Evolutionary conservation across 139 green algal genomes (phyloP).

Genomic region (Volvox reticuliferus): DNA sequence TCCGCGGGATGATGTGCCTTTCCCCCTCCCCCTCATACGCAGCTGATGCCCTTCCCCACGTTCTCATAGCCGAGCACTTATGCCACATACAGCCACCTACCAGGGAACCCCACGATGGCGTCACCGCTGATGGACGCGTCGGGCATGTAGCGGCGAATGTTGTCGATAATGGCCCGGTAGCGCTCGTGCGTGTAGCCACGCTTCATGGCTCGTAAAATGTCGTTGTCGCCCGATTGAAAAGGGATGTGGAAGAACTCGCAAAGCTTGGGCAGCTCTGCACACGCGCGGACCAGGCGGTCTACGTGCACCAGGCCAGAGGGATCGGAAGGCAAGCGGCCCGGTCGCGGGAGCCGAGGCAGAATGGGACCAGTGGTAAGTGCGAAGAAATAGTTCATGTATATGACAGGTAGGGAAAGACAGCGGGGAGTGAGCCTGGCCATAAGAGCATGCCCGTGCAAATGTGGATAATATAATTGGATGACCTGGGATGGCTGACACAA

Average conservation of each 20-base stretch:
- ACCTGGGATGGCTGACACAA: too few species aligned
- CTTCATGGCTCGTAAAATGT: slow-evolving; percentile 92
- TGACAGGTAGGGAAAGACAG: too few species aligned
- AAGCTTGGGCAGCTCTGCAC: slow-evolving; percentile 94
- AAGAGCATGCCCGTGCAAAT: too few species aligned
- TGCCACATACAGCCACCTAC: slow-evolving; percentile 23
- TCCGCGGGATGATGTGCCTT: too few species aligned
- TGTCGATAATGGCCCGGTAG: slow-evolving; percentile 88
- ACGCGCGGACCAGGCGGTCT: slow-evolving; percentile 91
- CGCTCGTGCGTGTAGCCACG: slow-evolving; percentile 91
- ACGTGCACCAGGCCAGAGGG: slow-evolving; percentile 58
- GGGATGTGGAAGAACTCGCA: slow-evolving; percentile 99
- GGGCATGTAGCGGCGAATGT: slow-evolving; percentile 95
- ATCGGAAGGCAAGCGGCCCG: not conserved
- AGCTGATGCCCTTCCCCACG: too few species aligned
- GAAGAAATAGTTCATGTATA: too few species aligned
- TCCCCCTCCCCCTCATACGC: too few species aligned
- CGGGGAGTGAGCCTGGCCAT: too few species aligned
- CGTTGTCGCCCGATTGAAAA: slow-evolving; percentile 93
- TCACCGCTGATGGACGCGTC: slow-evolving; percentile 94
- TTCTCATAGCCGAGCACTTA: not conserved
- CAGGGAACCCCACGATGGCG: slow-evolving; percentile 97
- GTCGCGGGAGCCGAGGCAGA: too few species aligned
- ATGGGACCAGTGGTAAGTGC: too few species aligned
- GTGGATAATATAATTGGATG: too few species aligned